A percentile compares a stretch with the other conserved stretches of the same genome.
Evolutionary conservation across 352 stramenopile genomes (phyloP).

Genomic region (Blastocystis sp.): DNA sequence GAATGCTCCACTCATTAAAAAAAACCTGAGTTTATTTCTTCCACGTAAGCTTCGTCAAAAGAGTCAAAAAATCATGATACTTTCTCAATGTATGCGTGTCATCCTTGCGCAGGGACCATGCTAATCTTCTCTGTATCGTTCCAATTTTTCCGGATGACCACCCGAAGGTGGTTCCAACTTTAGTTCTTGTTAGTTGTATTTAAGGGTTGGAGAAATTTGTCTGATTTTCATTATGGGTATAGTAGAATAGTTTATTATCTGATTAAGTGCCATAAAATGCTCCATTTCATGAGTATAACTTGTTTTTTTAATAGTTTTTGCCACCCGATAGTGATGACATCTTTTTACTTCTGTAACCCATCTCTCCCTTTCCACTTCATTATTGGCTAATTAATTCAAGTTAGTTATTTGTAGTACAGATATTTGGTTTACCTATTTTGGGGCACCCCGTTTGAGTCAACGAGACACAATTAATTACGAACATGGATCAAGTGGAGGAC

Average conservation of each 20-base stretch:
- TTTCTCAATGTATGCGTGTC: constrained; percentile 87
- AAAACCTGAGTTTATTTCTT: too few species aligned
- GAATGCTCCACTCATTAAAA: constrained; percentile 29
- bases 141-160: constrained; percentile 72
- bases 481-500: not conserved
- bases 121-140: constrained; percentile 89
- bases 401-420: too few species aligned
- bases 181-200: not conserved
- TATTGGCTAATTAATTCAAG: not conserved
- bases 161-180: not conserved
- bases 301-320: not conserved
- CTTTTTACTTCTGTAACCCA: not conserved
- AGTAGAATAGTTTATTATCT: too few species aligned
- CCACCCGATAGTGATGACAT: not conserved
- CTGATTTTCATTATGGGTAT: not conserved
- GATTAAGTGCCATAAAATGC: too few species aligned
- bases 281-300: too few species aligned
- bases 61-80: constrained; percentile 80
- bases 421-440: too few species aligned
- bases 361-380: not conserved
- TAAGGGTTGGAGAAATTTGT: not conserved
- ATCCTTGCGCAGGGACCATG: constrained; percentile 87
- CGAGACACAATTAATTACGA: constrained; percentile 27
- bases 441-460: not conserved
- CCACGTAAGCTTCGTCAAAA: not conserved